A percentile compares a stretch with the other conserved stretches of the same genome.
These are phyloP conservation scores for Komagataella pseudopastoris DNA, from an alignment of 805 yeast species.

Conservation along the genomic window DNA sequence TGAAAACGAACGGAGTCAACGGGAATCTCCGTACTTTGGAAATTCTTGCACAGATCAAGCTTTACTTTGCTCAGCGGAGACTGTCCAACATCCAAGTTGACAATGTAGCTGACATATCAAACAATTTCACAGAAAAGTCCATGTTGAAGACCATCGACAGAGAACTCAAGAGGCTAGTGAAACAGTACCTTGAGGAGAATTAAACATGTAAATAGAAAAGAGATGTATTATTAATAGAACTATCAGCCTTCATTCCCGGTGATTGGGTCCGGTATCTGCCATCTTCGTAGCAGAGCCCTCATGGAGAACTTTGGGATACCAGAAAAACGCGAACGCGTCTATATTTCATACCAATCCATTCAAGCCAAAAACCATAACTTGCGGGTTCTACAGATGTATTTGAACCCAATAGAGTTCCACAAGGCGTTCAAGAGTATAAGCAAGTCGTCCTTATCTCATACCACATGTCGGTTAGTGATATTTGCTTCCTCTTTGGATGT, in stretches of 20 bases:
- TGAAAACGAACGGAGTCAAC: slow-evolving; percentile 15
- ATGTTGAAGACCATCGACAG: background rate
- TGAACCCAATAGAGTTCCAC: slow-evolving; percentile 56
- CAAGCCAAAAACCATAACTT: background rate
- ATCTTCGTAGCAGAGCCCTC: too few species aligned
- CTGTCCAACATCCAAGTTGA: background rate
- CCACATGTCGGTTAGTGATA: slow-evolving; percentile 80
- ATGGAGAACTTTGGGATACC: too few species aligned
- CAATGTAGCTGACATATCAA: background rate
- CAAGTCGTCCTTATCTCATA: slow-evolving; percentile 68
- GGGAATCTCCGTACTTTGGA: slow-evolving; percentile 16
- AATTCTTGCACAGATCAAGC: slow-evolving; percentile 11
- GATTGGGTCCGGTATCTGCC: too few species aligned
- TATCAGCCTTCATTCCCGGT: too few species aligned
- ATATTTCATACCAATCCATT: background rate
- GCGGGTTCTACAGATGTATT: slow-evolving; percentile 38
- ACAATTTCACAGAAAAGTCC: background rate
- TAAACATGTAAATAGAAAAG: background rate
- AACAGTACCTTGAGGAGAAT: background rate
- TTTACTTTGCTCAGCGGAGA: background rate
- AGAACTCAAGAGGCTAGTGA: background rate
- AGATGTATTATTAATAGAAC: background rate
- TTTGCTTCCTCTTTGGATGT: slow-evolving; percentile 85
- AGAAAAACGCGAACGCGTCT: background rate
- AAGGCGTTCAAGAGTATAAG: slow-evolving; percentile 55